Evolutionary conservation across 2,329 filamentous ascomycete species (phyloP).

Genomic region (Epichloe amarillans): DNA sequence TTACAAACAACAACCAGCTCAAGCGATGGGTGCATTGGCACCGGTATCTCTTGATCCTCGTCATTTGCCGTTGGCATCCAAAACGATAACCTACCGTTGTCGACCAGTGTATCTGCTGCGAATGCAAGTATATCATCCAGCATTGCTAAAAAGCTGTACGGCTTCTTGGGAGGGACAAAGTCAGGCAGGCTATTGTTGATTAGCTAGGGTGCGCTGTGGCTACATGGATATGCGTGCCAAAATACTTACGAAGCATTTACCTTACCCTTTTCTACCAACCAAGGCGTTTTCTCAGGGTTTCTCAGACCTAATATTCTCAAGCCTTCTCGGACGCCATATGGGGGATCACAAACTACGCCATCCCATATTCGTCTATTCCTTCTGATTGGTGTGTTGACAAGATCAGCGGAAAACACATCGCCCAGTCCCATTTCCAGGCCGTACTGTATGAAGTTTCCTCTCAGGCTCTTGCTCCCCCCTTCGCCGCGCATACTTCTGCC

Average conservation of each 20-base stretch:
- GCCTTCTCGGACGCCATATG: slow-evolving; percentile 89
- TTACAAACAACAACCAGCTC: slow-evolving; percentile 64
- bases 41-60: slow-evolving; percentile 59
- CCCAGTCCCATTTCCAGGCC: slow-evolving; percentile 51
- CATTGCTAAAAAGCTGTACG: slow-evolving; percentile 86
- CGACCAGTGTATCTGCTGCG: slow-evolving; percentile 61
- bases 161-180: slow-evolving; percentile 78
- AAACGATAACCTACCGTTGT: slow-evolving; percentile 70
- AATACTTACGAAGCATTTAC: slow-evolving; percentile 52
- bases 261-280: slow-evolving; percentile 55
- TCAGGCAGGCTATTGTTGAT: slow-evolving; percentile 29
- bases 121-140: slow-evolving; percentile 82
- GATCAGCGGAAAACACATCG: slow-evolving; percentile 70
- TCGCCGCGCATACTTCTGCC: slow-evolving; percentile 74
- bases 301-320: slow-evolving; percentile 72
- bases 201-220: background rate
- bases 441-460: slow-evolving; percentile 77
- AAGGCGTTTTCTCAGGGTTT: slow-evolving; percentile 46
- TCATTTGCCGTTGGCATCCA: slow-evolving; percentile 94
- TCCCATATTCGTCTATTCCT: slow-evolving; percentile 52
- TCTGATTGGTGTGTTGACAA: slow-evolving; percentile 74
- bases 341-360: slow-evolving; percentile 93
- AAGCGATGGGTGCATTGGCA: slow-evolving; percentile 65
- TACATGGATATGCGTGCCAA: background rate
- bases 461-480: slow-evolving; percentile 34